Evolutionary conservation across 1,139 yeast species (phyloP), one percentile per base, ranked within the genome.

Genomic region (Candida dubliniensis): DNA sequence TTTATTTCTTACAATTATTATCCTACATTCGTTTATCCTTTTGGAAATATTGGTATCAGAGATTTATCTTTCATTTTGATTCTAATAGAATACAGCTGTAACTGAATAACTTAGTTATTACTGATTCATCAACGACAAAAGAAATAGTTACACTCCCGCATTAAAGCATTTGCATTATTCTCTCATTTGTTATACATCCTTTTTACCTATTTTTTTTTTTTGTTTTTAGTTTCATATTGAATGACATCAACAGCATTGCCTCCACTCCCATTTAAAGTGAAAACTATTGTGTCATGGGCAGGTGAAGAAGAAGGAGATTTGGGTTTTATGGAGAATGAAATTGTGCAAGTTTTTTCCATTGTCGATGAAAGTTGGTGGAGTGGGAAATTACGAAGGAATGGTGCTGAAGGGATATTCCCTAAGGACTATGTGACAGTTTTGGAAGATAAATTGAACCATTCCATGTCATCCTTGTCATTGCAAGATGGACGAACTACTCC

Each of bases 281-380:
- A 79, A 58, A 87, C 96, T 27, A 76, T 76, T 43, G 88, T 84
- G 53, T 87, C 95, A n/a, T 88, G 96, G 95, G 81, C 95, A 14
- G 96, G 95, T 24, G 93, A 86, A 60, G 81, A 86, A 58, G 87
- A 84, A 40, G 89, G 87, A 36, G 97, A 93, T 59, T 74, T 93
- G 41, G 98, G 98, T 1, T 93, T 93, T 61, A 76, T 91, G 38
- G 98, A 93, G 66, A 96, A 95, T 44, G 98, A 93, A 60, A 69
- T 87, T 40, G 87, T 93, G 55, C 96, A 90, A 51, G 96, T 93
- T 6, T 74, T 81, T 38, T 76, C 84, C 53, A 70, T 84, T 3
- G 90, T 93, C 8, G 96, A 91, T 59, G 96, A 95, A 18, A 83
- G 84, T 57, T 89, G 96, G 95, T 90, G 95, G 87, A 87, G 81